These are phyloP conservation scores for Candida odintsovae DNA, from an alignment of 805 yeast species.

Conservation along the genomic window DNA sequence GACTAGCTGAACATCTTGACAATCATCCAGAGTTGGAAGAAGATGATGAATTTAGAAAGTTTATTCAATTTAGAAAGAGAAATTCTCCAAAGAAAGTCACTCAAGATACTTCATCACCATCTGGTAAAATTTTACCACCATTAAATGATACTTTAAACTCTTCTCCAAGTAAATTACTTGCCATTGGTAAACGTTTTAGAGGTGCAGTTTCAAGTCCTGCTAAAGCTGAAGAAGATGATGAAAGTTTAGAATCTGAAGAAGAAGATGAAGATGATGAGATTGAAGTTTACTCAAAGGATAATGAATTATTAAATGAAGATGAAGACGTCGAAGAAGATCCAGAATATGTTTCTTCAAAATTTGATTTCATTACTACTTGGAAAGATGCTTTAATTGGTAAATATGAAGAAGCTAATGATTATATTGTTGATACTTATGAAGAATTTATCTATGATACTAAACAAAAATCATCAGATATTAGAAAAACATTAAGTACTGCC, in stretches of 20 bases:
- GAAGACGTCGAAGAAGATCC: constrained; percentile 16
- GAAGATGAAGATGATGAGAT: constrained; percentile 11
- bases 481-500: constrained; percentile 22
- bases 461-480: constrained; percentile 13
- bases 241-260: constrained; percentile 10
- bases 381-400: constrained; percentile 20
- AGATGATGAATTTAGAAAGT: constrained; percentile 19
- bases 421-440: constrained; percentile 13
- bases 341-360: constrained; percentile 8
- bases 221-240: constrained; percentile 4
- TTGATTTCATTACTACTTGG: constrained; percentile 8
- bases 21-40: constrained; percentile 27
- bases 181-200: constrained; percentile 16
- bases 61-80: constrained; percentile 21
- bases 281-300: constrained; percentile 1
- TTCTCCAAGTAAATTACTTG: constrained; percentile 18
- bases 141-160: constrained; percentile 9
- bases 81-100: constrained; percentile 23
- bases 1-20: constrained; percentile 23
- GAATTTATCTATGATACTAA: constrained; percentile 3
- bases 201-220: constrained; percentile 17
- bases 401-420: constrained; percentile 17
- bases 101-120: constrained; percentile 8
- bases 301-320: constrained; percentile 9
- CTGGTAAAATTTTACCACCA: constrained; percentile 9